Conservation (phyloP, 495 filamentous ascomycete genomes). For the Aspergillus ellipticus region DNA sequence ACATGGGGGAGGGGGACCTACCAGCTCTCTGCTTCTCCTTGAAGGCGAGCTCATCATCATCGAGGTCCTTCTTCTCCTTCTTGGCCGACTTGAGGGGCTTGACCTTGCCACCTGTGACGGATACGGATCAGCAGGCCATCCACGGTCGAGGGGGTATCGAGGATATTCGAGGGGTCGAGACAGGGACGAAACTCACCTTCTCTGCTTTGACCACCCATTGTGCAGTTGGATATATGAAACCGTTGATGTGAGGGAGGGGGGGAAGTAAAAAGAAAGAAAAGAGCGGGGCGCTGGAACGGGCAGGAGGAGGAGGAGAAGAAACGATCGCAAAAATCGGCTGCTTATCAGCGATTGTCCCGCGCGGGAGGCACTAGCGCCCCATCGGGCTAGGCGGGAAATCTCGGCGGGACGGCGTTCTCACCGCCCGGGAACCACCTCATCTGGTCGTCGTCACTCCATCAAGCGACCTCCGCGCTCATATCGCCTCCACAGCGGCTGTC, state of each 20-base stretch:
- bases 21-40: slow-evolving; percentile 70
- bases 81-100: slow-evolving; percentile 81
- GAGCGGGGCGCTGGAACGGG: slow-evolving; percentile 14
- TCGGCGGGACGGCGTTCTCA: slow-evolving; percentile 6
- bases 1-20: slow-evolving; percentile 33
- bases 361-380: slow-evolving; percentile 13
- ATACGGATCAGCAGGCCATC: neutral
- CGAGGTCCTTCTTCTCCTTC: slow-evolving; percentile 70
- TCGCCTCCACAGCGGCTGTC: neutral
- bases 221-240: slow-evolving; percentile 16
- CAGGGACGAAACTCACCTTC: slow-evolving; percentile 44
- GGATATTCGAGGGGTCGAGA: neutral
- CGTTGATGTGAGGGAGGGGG: slow-evolving; percentile 4
- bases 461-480: neutral
- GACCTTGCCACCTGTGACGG: slow-evolving; percentile 67
- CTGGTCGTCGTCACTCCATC: neutral
- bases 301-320: slow-evolving; percentile 22
- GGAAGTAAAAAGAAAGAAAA: too few relatives aligned
- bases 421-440: slow-evolving; percentile 6
- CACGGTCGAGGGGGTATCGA: neutral
- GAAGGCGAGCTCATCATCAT: slow-evolving; percentile 74
- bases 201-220: slow-evolving; percentile 67
- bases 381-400: slow-evolving; percentile 20
- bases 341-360: slow-evolving; percentile 16
- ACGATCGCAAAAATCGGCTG: slow-evolving; percentile 12